A percentile compares a stretch with the other conserved stretches of the same genome.
phyloP scores from a whole-genome alignment of 805 yeast species.

The Candida vaughaniae region DNA sequence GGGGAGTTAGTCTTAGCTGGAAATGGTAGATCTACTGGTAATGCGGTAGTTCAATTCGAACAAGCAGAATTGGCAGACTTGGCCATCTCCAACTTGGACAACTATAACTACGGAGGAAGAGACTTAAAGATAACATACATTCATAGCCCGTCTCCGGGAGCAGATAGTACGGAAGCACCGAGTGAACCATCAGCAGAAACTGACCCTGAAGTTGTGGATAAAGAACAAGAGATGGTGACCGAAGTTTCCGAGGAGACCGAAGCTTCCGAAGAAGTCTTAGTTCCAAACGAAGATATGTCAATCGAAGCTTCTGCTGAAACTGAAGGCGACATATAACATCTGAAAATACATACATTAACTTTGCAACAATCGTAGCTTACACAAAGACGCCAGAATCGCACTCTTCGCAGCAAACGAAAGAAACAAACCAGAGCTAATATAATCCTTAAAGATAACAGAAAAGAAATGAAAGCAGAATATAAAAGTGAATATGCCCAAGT shows the following conservation, averaged over 20 bases:
- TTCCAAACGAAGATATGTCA: too few species aligned
- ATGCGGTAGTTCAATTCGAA: conserved; percentile 81
- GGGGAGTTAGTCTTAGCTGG: conserved; percentile 67
- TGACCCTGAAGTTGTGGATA: conserved; percentile 3
- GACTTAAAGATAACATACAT: conserved; percentile 71
- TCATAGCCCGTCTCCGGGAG: conserved; percentile 22
- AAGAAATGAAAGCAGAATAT: conserved; percentile 5
- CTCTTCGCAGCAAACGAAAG: too few species aligned
- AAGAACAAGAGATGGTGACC: neutral
- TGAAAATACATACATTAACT: too few species aligned
- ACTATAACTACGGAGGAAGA: conserved; percentile 84
- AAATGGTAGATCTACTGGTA: conserved; percentile 70
- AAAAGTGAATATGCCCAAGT: conserved; percentile 3
- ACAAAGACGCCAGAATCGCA: too few species aligned
- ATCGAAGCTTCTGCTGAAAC: too few species aligned
- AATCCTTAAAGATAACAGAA: too few species aligned
- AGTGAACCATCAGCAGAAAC: neutral
- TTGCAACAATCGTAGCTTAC: too few species aligned
- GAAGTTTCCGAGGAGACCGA: conserved; percentile 1
- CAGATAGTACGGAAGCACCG: too few species aligned
- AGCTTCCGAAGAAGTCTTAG: conserved; percentile 1
- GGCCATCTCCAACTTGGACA: conserved; percentile 73
- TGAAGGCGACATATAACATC: too few species aligned
- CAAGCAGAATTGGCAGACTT: conserved; percentile 64
- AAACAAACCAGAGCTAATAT: too few species aligned